These are phyloP conservation scores for Tetragonia tetragonoides DNA, from an alignment of 148 eudicot species.

Conservation along the genomic window DNA sequence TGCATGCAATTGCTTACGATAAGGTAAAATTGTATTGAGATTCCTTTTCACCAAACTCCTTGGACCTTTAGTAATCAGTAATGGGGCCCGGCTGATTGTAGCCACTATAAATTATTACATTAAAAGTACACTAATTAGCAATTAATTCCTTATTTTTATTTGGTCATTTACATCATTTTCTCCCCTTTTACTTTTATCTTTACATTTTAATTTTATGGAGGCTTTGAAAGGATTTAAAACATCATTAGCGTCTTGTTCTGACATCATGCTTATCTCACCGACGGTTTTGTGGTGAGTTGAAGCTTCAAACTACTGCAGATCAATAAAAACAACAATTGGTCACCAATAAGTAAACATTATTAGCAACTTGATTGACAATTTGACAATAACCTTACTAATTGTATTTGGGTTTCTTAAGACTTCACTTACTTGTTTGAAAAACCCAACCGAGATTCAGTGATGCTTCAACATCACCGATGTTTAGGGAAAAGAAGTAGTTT, in stretches of 20 bases:
- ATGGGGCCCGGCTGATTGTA: background rate
- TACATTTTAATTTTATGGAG: background rate
- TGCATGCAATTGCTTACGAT: constrained; percentile 38
- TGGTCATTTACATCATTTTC: background rate
- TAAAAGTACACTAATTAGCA: too few species aligned
- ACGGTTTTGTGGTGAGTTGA: constrained; percentile 1
- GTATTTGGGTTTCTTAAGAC: too few species aligned
- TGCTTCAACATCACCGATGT: too few species aligned
- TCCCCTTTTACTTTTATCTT: background rate
- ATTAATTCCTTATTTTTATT: too few species aligned
- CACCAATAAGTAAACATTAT: background rate
- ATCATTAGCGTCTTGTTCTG: constrained; percentile 14
- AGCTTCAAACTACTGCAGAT: background rate
- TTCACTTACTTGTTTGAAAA: too few species aligned
- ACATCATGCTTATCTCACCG: constrained; percentile 30
- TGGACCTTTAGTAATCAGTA: constrained; percentile 16
- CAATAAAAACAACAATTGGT: background rate
- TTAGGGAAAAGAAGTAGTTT: too few species aligned
- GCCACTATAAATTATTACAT: too few species aligned
- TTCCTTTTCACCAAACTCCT: constrained; percentile 36
- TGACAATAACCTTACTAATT: too few species aligned
- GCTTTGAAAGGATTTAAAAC: background rate
- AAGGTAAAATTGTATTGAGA: constrained; percentile 29
- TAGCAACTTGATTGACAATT: background rate
- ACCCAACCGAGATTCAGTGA: too few species aligned